Base-by-base conservation (phyloP, 2,329 filamentous ascomycete species). In the Dactylonectria estremocensis region DNA sequence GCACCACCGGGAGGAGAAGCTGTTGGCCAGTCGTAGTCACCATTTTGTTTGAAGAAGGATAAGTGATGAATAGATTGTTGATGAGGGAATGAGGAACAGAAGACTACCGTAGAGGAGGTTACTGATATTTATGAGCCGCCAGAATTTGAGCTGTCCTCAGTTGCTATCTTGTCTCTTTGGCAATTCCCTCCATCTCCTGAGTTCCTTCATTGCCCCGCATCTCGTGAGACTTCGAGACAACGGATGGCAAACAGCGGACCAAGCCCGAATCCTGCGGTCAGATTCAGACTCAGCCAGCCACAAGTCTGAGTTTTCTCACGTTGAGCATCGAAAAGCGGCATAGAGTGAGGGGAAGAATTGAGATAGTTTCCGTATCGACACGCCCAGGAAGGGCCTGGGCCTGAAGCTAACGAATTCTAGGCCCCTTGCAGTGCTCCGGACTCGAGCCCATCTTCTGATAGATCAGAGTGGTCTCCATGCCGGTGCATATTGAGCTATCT, bases 1-100 rank as follows among this genome's bases (percentile, higher is more conserved):
- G 68, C 5, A 55, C 59, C 14, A 54, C 24, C 2, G 68, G 68
- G n/a, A 70, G 68, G 10, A 37, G 14, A 14, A 52, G 8, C 24
- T 28, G 8, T 7, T 28, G 24, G 7, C 24, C 24, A 11, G 31
- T 28, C 13, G 60, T 33, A 16, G 53, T 24, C 18, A 59, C 28
- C 68, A 70, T 70, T n/a, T 35, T 46, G 20, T 18, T 46, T 53
- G 22, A 9, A 3, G n/a, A 31, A 52, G 10, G 28, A 31, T 49
- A 16, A n/a, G n/a, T 1, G 16, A 52, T 31, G n/a, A 5, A 14
- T 5, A 18, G 10, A 18, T 28, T 33, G 24, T 11, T 1, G 9
- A 18, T 33, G 48, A 52, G n/a, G 8, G 9, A 5, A 7, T 31
- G 14, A 22, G 14, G 7, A 50, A 50, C 9, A 13, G 1, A 7